Percentiles rank a stretch among this genome's conserved stretches.
phyloP scores from a whole-genome alignment of 2,329 filamentous ascomycete species.

The Arthrobotrys entomopaga region DNA sequence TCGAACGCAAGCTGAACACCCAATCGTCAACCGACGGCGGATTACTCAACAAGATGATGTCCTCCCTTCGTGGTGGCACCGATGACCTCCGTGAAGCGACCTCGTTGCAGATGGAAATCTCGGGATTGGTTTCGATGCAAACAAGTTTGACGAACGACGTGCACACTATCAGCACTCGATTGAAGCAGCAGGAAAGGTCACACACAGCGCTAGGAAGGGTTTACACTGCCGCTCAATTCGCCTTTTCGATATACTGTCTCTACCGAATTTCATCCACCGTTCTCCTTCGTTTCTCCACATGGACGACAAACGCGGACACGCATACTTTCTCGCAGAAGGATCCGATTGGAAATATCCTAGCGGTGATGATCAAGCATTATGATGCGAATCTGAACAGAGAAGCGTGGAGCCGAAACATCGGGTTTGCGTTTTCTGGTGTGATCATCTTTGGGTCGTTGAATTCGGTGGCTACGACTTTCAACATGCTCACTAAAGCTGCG shows the following conservation, averaged over 20 bases:
- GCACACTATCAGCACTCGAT: slow-evolving; percentile 71
- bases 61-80: slow-evolving; percentile 75
- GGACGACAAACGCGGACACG: slow-evolving; percentile 58
- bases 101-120: slow-evolving; percentile 76
- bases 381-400: slow-evolving; percentile 82
- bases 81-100: slow-evolving; percentile 70
- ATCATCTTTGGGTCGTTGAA: slow-evolving; percentile 85
- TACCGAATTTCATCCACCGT: slow-evolving; percentile 78
- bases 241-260: slow-evolving; percentile 83
- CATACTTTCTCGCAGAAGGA: slow-evolving; percentile 66
- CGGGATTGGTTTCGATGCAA: slow-evolving; percentile 82
- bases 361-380: slow-evolving; percentile 82
- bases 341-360: slow-evolving; percentile 84
- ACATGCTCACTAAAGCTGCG: slow-evolving; percentile 79
- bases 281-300: slow-evolving; percentile 59
- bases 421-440: slow-evolving; percentile 81
- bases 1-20: slow-evolving; percentile 71
- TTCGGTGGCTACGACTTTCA: slow-evolving; percentile 84
- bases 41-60: slow-evolving; percentile 78
- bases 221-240: slow-evolving; percentile 67
- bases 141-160: slow-evolving; percentile 74
- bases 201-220: slow-evolving; percentile 74
- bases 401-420: slow-evolving; percentile 85
- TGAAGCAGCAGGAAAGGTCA: slow-evolving; percentile 73
- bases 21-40: slow-evolving; percentile 63